Percentiles rank a stretch among this genome's conserved stretches.
These are phyloP conservation scores for Lactarius indigo DNA, from an alignment of 768 basidiomycete genomes.

Conservation along the genomic window DNA sequence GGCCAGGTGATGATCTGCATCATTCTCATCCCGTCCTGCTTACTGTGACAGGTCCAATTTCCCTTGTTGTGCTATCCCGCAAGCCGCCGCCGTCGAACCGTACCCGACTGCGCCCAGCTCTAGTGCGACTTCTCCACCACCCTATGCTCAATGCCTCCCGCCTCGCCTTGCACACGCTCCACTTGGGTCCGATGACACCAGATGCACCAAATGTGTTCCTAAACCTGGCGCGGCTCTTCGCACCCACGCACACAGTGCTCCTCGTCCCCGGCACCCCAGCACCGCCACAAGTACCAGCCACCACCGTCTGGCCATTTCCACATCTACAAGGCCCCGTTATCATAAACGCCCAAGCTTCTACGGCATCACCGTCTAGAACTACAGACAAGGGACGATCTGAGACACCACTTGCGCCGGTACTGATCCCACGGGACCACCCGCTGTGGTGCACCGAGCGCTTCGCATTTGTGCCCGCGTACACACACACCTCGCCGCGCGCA, in stretches of 20 bases:
- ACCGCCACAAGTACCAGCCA: conserved; percentile 6
- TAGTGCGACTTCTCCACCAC: conserved; percentile 4
- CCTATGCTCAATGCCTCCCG: conserved; percentile 20
- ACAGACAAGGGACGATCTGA: conserved; percentile 38
- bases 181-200: conserved; percentile 37
- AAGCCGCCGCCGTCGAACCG: not conserved
- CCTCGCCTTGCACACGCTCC: conserved; percentile 48
- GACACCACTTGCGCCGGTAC: conserved; percentile 42
- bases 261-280: conserved; percentile 48
- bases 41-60: conserved; percentile 17
- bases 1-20: conserved; percentile 39
- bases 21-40: not conserved
- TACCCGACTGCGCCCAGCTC: not conserved
- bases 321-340: conserved; percentile 28
- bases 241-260: conserved; percentile 44
- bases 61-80: conserved; percentile 18
- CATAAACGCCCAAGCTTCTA: conserved; percentile 22
- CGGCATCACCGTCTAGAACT: conserved; percentile 26
- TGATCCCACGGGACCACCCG: conserved; percentile 42
- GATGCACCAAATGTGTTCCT: conserved; percentile 50
- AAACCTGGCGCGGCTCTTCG: conserved; percentile 61
- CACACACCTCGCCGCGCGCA: conserved; percentile 39
- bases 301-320: not conserved
- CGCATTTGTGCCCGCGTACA: conserved; percentile 30
- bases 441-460: conserved; percentile 63